Evolutionary conservation across 257 asterid genomes (phyloP).

Genomic region (Solanum virginianum): DNA sequence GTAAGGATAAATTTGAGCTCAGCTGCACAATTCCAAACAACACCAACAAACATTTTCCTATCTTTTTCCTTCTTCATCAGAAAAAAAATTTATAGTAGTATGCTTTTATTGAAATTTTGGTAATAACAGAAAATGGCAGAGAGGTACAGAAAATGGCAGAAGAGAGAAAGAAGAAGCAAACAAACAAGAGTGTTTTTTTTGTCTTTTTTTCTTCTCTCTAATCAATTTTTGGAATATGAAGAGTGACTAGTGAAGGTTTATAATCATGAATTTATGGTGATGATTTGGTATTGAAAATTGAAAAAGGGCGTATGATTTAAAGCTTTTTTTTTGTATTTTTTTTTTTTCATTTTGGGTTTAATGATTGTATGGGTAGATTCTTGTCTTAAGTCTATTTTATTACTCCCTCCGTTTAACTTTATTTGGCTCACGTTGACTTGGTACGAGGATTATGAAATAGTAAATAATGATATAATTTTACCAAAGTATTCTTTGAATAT

Average conservation of each 20-base stretch:
- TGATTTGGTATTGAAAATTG: background rate
- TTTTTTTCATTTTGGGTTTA: background rate
- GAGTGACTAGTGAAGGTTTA: background rate
- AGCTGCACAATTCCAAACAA: conserved; percentile 60
- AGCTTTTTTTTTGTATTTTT: no score
- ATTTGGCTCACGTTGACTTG: no score
- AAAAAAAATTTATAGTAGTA: background rate
- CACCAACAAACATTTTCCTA: conserved; percentile 48
- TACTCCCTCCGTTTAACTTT: no score
- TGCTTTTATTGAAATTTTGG: background rate
- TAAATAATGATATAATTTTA: no score
- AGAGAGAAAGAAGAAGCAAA: background rate
- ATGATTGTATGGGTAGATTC: background rate
- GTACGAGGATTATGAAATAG: no score
- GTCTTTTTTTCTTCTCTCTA: background rate
- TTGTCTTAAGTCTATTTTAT: background rate
- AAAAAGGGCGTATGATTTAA: no score
- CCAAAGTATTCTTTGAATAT: no score
- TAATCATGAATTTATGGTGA: background rate
- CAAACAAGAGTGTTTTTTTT: background rate
- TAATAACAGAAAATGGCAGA: background rate
- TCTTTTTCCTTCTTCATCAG: conserved; percentile 18
- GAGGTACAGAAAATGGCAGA: background rate
- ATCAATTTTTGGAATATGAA: background rate
- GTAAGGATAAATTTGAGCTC: conserved; percentile 52